Percentiles rank a stretch among this genome's conserved stretches.
Conservation (phyloP, 2,329 filamentous ascomycete species). For the Talaromyces pinophilus region DNA sequence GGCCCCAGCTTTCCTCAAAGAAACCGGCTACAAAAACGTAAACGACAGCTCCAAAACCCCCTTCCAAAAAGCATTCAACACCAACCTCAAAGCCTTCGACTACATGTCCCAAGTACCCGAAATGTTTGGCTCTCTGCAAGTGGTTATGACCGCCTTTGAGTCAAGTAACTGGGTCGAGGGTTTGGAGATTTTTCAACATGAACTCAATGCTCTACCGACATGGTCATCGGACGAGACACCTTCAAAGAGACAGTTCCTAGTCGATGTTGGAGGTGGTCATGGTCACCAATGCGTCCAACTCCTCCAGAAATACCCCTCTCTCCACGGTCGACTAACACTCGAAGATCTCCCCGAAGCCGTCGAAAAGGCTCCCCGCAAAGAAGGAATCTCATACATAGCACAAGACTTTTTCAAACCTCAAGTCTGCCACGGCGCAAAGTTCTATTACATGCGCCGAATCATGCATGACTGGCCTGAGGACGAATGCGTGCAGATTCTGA, state of each 20-base stretch:
- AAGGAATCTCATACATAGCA: conserved; percentile 20
- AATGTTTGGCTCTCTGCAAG: conserved; percentile 15
- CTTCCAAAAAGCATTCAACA: conserved; percentile 22
- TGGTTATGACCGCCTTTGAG: conserved; percentile 26
- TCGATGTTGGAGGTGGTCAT: conserved; percentile 22
- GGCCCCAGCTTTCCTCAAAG: conserved; percentile 32
- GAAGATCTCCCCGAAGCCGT: conserved; percentile 21
- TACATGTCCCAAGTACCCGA: conserved; percentile 16
- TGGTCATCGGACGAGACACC: conserved; percentile 2
- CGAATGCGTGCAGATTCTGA: conserved; percentile 19
- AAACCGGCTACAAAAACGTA: conserved; percentile 34
- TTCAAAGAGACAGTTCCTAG: conserved; percentile 20
- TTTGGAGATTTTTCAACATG: conserved; percentile 11
- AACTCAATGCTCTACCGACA: neutral
- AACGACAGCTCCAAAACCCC: conserved; percentile 29
- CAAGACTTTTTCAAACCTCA: conserved; percentile 26
- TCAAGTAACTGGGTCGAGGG: conserved; percentile 16
- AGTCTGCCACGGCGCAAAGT: conserved; percentile 19
- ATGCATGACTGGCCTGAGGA: conserved; percentile 22
- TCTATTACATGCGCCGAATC: conserved; percentile 22
- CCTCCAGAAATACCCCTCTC: conserved; percentile 9
- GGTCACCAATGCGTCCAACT: conserved; percentile 22
- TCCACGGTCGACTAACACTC: conserved; percentile 12
- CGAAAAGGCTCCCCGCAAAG: conserved; percentile 8
- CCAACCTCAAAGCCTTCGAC: conserved; percentile 17